phyloP scores from a whole-genome alignment of 163 green algal species.

The Scenedesmus sp. region DNA sequence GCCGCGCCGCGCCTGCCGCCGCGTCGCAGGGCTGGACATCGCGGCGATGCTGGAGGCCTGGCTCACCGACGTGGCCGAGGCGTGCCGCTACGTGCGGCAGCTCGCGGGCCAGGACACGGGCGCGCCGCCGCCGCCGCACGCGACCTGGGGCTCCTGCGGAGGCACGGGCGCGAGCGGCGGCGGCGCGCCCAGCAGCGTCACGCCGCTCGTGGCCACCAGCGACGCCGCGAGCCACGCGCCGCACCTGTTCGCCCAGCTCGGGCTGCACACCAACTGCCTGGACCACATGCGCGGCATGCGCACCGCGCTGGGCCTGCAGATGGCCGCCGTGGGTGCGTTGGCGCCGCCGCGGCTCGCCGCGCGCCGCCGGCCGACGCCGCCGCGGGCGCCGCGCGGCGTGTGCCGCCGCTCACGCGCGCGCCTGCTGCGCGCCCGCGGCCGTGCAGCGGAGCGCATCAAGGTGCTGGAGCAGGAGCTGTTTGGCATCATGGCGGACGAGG shows the following conservation, averaged over 20 bases:
- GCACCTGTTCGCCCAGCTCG: constrained; percentile 45
- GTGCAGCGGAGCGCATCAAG: constrained; percentile 34
- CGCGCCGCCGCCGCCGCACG: too few species aligned
- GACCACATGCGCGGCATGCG: constrained; percentile 23
- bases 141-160: background rate
- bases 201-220: constrained; percentile 28
- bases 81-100: constrained; percentile 13
- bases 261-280: constrained; percentile 37
- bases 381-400: background rate
- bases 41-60: constrained; percentile 43
- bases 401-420: background rate
- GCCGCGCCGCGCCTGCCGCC: background rate
- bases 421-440: background rate
- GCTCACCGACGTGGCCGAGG: constrained; percentile 20
- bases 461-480: constrained; percentile 1
- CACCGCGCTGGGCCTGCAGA: background rate
- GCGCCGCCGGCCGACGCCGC: too few species aligned
- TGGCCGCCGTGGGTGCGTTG: constrained; percentile 9
- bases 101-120: constrained; percentile 35
- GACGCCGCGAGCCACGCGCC: constrained; percentile 41
- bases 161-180: background rate
- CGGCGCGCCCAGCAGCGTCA: background rate
- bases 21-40: constrained; percentile 30
- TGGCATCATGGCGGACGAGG: background rate
- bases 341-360: background rate